Evolutionary conservation across 768 basidiomycete species (phyloP), one percentile per base, ranked within the genome.

Genomic region (Trametes cubensis): DNA sequence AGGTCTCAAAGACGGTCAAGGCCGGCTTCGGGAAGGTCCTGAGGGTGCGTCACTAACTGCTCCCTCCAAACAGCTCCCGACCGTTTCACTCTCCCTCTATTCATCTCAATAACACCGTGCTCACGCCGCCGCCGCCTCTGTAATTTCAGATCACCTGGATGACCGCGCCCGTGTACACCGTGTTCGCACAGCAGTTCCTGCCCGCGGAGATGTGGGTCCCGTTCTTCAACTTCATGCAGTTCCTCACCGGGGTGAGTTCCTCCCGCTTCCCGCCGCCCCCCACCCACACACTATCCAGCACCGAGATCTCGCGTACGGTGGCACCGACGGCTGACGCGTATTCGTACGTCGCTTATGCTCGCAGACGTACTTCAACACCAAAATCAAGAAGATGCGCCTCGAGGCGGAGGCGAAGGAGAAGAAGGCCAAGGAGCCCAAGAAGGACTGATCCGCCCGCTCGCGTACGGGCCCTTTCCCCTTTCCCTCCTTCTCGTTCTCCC

Each of bases 181-280:
- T 84, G 8, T 75, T 92, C 66, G 94, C 94, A 6, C 93, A 94
- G 73, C 86, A 79, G 62, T 92, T 89, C 72, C 75, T 95, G 45
- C 84, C 94, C 14, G 80, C 88, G 21, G 89, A 93, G 89, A 80
- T 93, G 46, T 94, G 93, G 92, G 89, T 90, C 0, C 89, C 90
- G 10, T 95, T 90, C 78, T 94, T 95, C 82, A 93, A 87, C 72
- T 67, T 82, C 39, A 77, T 95, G 44, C 85, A 87, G 71, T 93
- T 95, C 71, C 72, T 84, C 21, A 79, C 92, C 14, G 92, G 92
- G 21, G 92, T 92, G 70, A 68, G 89, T 78, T 34, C 41, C 21
- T 20, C 28, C 2, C 25, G 25, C 58, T 55, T 34, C 58, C 8
- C 46, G 34, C 47, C 38, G 23, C 21, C 15, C 18, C 51, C 30